Evolutionary conservation across 768 basidiomycete genomes (phyloP).

Genomic region (Boletus vinaceobasis): DNA sequence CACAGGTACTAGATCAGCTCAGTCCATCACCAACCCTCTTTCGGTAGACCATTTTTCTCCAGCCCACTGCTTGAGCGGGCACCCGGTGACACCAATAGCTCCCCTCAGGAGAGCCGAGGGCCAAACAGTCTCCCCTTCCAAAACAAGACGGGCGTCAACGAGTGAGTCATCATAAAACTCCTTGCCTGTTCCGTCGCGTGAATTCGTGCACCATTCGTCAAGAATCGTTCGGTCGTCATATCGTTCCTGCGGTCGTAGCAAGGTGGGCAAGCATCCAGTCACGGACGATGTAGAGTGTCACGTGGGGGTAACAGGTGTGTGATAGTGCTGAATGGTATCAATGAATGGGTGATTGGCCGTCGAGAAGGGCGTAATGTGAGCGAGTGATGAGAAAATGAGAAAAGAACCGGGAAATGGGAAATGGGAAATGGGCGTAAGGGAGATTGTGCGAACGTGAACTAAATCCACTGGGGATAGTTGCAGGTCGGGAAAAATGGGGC

Average conservation of each 20-base stretch:
- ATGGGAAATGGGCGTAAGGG: conserved; percentile 20
- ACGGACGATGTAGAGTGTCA: conserved; percentile 9
- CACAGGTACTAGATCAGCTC: conserved; percentile 24
- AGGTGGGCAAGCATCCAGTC: conserved; percentile 23
- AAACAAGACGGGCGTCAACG: conserved; percentile 15
- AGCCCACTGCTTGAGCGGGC: conserved; percentile 32
- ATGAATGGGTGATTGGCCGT: conserved; percentile 25
- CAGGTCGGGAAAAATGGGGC: conserved; percentile 20
- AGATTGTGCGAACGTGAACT: conserved; percentile 22
- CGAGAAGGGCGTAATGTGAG: conserved; percentile 20
- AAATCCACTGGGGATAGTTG: conserved; percentile 29
- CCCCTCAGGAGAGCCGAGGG: conserved; percentile 23
- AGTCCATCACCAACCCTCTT: conserved; percentile 24
- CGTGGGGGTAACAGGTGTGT: conserved; percentile 16
- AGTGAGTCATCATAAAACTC: conserved; percentile 21
- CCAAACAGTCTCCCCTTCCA: conserved; percentile 3
- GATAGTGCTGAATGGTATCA: conserved; percentile 19
- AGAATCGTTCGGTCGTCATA: conserved; percentile 35
- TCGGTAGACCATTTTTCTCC: conserved; percentile 26
- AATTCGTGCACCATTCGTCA: conserved; percentile 34
- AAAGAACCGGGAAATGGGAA: conserved; percentile 12
- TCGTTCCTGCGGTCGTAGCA: conserved; percentile 33
- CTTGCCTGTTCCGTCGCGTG: conserved; percentile 29
- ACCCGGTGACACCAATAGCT: conserved; percentile 24
- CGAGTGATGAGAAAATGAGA: conserved; percentile 21